phyloP scores from a whole-genome alignment of 257 asterid species.

The Parsonsia alboflavescens region DNA sequence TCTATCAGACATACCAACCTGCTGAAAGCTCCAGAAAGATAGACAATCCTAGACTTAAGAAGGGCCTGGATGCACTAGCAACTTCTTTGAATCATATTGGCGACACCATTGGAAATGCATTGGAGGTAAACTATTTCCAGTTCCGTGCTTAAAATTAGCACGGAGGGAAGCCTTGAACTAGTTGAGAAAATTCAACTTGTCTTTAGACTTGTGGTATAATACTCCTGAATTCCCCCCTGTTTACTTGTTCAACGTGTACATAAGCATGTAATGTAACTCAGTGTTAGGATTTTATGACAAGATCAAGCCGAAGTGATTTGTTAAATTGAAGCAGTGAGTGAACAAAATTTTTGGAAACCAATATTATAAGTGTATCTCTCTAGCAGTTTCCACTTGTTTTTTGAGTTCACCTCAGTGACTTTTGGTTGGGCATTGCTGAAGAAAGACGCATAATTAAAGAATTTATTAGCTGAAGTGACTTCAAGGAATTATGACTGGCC shows the following conservation, averaged over 20 bases:
- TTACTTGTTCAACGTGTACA: background rate
- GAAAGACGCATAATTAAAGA: background rate
- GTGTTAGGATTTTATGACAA: background rate
- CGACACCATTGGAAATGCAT: constrained; percentile 59
- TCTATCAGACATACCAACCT: constrained; percentile 19
- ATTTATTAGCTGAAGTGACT: background rate
- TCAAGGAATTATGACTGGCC: background rate
- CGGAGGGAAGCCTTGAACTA: background rate
- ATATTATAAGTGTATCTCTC: background rate
- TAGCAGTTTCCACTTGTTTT: no score
- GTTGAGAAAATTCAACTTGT: background rate
- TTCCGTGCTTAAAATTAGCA: background rate
- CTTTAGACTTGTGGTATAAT: background rate
- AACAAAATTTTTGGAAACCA: background rate
- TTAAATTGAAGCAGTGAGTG: background rate
- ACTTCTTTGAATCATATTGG: constrained; percentile 61
- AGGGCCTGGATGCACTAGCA: constrained; percentile 40
- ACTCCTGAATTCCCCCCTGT: background rate
- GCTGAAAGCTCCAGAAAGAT: constrained; percentile 28
- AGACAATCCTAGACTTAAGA: constrained; percentile 52
- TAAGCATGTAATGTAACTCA: no score
- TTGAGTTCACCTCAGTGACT: no score
- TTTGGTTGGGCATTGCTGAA: background rate
- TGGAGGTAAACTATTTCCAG: constrained; percentile 39
- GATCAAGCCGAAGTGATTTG: background rate